Base-by-base conservation (phyloP, 352 stramenopile genomes). In the Thraustochytrium striatum region DNA sequence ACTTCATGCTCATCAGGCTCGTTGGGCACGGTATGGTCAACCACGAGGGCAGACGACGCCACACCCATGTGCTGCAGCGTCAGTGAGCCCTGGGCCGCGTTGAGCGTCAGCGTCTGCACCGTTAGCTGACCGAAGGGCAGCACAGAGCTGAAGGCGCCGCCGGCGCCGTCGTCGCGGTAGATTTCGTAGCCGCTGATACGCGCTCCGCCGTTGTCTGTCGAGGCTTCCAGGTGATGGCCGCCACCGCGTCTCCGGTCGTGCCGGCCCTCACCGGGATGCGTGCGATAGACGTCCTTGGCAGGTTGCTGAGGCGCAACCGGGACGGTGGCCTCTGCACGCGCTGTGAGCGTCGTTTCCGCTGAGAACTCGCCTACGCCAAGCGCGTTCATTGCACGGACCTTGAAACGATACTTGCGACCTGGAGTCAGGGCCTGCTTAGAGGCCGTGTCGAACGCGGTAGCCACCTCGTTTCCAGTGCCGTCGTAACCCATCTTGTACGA, bases 401-500 rank as follows among this genome's bases (percentile, higher is more conserved):
- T 91, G 82, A 98, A 97, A 30, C 87, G 83, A 84, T 98, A 98
- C 69, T 93, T 89, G 43, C 89, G 90, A 1, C 91, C 92, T 0
- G 89, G 90, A 57, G 97, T 91, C 43, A 98, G 88, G 57, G 90
- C 87, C 50, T 93, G 90, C 79, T 96, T 91, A 1, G 85, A 88
- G 7, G 81, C 84, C 1, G 89, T 95, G 32, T 84, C 83, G 5
- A 91, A 93, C 53, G 82, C 72, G 1, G 89, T 94, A 38, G 89
- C 89, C 69, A 80, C 43, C 1, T 89, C 85, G 50, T 94, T 88
- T 44, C 94, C 95, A 0, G 89, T 89, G 2, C 94, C 94, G 80
- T 98, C 93, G 81, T 97, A 98, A 28, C 98, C 90, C 69, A 98
- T 91, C 19, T 86, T 83, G 39, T 91, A 91, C 30, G 90, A 87